Evolutionary conservation across 2,329 filamentous ascomycete species (phyloP).

Genomic region (Hypoxylon sp.): DNA sequence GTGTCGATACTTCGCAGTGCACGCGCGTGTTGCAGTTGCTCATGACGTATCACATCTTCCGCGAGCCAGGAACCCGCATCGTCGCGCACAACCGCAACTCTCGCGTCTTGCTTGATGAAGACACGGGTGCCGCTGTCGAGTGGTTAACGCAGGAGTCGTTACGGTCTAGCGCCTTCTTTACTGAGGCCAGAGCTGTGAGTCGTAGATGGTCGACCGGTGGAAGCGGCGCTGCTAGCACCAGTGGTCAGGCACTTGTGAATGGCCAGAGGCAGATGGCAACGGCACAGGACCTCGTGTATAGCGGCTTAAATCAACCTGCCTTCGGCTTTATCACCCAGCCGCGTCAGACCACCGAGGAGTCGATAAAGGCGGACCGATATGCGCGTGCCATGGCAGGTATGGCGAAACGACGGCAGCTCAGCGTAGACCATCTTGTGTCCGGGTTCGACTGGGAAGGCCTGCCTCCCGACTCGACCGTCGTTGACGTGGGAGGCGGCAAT

Average conservation of each 20-base stretch:
- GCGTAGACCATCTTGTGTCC: conserved; percentile 38
- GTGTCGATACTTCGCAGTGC: conserved; percentile 41
- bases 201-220: conserved; percentile 33
- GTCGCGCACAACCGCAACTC: conserved; percentile 46
- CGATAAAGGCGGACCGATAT: conserved; percentile 43
- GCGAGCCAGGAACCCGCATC: conserved; percentile 44
- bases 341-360: conserved; percentile 20
- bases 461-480: conserved; percentile 27
- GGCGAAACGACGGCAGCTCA: conserved; percentile 42
- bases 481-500: conserved; percentile 52
- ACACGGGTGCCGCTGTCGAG: conserved; percentile 43
- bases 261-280: conserved; percentile 14
- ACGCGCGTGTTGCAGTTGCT: conserved; percentile 44
- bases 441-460: conserved; percentile 43
- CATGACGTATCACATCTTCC: conserved; percentile 47
- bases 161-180: conserved; percentile 42
- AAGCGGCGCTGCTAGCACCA: background rate
- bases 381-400: conserved; percentile 47
- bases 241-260: conserved; percentile 1
- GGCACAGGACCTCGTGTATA: conserved; percentile 23
- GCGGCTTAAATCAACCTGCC: conserved; percentile 23
- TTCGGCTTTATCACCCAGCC: conserved; percentile 35
- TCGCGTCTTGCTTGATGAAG: conserved; percentile 43
- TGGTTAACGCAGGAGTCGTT: conserved; percentile 45
- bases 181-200: conserved; percentile 36